Conservation (phyloP, 768 basidiomycete genomes). For the Tricholoma sp. region DNA sequence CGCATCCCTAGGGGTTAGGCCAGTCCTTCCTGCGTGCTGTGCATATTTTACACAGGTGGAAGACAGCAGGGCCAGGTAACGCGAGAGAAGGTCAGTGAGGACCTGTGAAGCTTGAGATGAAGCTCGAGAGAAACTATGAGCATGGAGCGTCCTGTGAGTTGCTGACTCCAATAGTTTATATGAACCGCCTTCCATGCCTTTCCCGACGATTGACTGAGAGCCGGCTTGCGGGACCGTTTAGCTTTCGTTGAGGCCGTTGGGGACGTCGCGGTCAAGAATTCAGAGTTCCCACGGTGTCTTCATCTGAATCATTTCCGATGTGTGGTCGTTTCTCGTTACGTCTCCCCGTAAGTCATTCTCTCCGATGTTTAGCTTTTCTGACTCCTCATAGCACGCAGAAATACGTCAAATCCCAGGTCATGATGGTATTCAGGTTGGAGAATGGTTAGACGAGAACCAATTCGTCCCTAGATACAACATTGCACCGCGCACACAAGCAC, state of each 20-base stretch:
- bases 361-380: not conserved
- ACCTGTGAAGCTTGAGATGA: constrained; percentile 68
- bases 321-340: constrained; percentile 62
- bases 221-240: not conserved
- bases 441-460: constrained; percentile 56
- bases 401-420: constrained; percentile 42
- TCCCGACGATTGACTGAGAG: constrained; percentile 2
- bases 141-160: constrained; percentile 67
- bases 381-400: constrained; percentile 26
- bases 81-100: constrained; percentile 70
- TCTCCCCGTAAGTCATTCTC: constrained; percentile 31
- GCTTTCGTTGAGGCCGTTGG: not conserved
- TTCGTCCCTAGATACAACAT: constrained; percentile 76
- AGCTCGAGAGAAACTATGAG: constrained; percentile 71
- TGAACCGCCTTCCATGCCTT: constrained; percentile 47
- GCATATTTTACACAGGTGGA: constrained; percentile 69
- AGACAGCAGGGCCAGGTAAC: constrained; percentile 64
- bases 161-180: constrained; percentile 64
- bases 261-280: constrained; percentile 12
- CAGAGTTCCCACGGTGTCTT: constrained; percentile 16
- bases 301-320: constrained; percentile 29
- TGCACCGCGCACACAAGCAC: constrained; percentile 74
- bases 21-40: constrained; percentile 65
- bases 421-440: constrained; percentile 39
- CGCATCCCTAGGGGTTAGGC: constrained; percentile 55